Evolutionary conservation across 495 filamentous ascomycete species (phyloP), one percentile per base, ranked within the genome.

Genomic region (Diplogelasinospora grovesii): DNA sequence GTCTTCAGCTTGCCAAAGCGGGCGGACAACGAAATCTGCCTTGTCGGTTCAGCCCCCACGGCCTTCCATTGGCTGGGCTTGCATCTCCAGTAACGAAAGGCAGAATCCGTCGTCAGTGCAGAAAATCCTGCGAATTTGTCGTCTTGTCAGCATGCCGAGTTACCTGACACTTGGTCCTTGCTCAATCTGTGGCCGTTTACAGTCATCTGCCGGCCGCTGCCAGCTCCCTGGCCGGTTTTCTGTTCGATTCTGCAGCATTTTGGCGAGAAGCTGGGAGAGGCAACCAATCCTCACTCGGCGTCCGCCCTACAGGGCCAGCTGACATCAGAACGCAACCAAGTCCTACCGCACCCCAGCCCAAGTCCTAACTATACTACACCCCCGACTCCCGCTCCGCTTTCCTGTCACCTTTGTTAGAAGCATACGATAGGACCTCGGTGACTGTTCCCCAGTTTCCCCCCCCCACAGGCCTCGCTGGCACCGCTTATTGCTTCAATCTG

Each of bases 351-450:
- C 23, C 27, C 13, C 36, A 27, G 44, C 37, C 29, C 38, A 47
- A 41, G 37, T 45, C 36, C 47, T 35, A 29, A 39, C n/a, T n/a
- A n/a, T n/a, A n/a, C n/a, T n/a, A 31, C 37, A 21, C 45, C 4
- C 20, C 30, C 23, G 41, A 22, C 21, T 30, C 37, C 18, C 36
- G 5, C 30, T 39, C 29, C 21, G 34, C 30, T 35, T 27, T 27
- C 28, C 26, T 38, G 30, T 15, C 8, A 25, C 15, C 23, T 36
- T 39, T 29, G 30, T 32, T 28, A 26, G 24, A 26, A 25, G 45
- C 25, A 30, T 20, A 21, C 34, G 32, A 35, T 50, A 53, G 52
- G 46, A 55, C 46, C 46, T 45, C 28, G 37, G 51, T 54, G 51
- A 52, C 48, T 38, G 23, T 49, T 40, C 24, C 28, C 24, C 35